These are phyloP conservation scores for Yamadazyma blattariae DNA, from an alignment of 1,139 yeast species.

Conservation along the genomic window DNA sequence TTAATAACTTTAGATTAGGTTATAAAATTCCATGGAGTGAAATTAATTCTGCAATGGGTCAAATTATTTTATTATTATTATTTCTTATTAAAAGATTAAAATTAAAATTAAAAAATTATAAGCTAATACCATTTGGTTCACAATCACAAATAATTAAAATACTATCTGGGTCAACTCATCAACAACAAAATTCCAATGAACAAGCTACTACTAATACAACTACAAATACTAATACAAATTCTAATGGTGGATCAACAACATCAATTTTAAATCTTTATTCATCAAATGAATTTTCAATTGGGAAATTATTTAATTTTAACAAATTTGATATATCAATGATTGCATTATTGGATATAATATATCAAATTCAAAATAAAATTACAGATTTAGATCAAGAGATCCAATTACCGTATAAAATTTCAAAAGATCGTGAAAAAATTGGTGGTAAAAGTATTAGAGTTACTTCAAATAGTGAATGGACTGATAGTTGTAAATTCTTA, in stretches of 20 bases:
- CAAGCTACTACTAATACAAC: constrained; percentile 22
- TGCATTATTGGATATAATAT: constrained; percentile 62
- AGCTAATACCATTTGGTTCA: constrained; percentile 80
- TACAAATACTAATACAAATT: constrained; percentile 12
- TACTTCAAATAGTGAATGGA: constrained; percentile 82
- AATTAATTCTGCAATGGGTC: constrained; percentile 91
- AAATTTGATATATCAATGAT: constrained; percentile 76
- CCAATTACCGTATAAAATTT: constrained; percentile 67
- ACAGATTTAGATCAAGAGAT: constrained; percentile 50
- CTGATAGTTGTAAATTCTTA: constrained; percentile 79
- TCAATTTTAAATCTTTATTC: constrained; percentile 49
- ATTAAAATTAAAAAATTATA: constrained; percentile 56
- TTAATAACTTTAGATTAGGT: constrained; percentile 82
- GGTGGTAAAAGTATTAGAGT: constrained; percentile 77
- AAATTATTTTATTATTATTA: constrained; percentile 64
- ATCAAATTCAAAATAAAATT: constrained; percentile 54
- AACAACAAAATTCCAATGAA: constrained; percentile 11
- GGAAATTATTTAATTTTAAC: constrained; percentile 66
- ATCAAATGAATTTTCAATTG: constrained; percentile 65
- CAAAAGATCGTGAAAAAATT: constrained; percentile 54
- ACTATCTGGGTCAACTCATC: constrained; percentile 1
- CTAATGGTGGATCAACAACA: too few relatives aligned
- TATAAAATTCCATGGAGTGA: constrained; percentile 82
- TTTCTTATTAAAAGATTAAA: constrained; percentile 62
- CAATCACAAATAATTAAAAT: constrained; percentile 72